Evolutionary conservation across 2,329 filamentous ascomycete species (phyloP).

Genomic region (Venturia asperata): DNA sequence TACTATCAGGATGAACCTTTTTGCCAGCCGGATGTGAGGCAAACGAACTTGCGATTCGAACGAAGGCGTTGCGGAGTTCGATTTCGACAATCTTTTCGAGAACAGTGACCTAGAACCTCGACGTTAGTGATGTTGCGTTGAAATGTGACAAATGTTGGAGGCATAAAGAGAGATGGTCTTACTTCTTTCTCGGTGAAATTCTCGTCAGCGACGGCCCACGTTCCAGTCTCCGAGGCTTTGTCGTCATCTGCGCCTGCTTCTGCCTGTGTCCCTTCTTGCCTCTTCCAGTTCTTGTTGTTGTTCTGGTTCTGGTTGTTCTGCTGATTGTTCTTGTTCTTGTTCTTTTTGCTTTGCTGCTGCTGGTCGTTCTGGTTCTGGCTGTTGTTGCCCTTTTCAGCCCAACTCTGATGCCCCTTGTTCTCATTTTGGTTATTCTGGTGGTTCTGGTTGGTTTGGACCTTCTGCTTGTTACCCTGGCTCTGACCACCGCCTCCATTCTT

Average conservation of each 20-base stretch:
- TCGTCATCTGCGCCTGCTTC: slow-evolving; percentile 5
- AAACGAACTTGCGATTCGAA: not conserved
- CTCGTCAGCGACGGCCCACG: slow-evolving; percentile 13
- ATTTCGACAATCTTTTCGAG: slow-evolving; percentile 10
- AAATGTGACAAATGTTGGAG: not conserved
- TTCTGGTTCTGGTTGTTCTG: not conserved
- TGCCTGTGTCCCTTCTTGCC: slow-evolving; percentile 7
- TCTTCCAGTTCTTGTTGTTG: slow-evolving; percentile 8
- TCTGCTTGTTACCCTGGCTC: slow-evolving; percentile 21
- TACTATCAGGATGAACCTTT: slow-evolving; percentile 16
- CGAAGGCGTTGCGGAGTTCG: slow-evolving; percentile 13
- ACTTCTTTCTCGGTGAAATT: slow-evolving; percentile 16
- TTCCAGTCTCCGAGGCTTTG: not conserved
- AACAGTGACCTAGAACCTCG: not conserved
- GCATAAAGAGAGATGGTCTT: not conserved
- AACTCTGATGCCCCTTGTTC: slow-evolving; percentile 20
- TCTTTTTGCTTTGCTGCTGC: slow-evolving; percentile 6
- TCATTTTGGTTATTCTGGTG: slow-evolving; percentile 22
- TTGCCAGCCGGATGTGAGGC: not conserved
- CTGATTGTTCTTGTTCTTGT: not conserved
- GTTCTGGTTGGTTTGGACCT: slow-evolving; percentile 19
- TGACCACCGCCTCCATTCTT: slow-evolving; percentile 19
- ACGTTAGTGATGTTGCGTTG: not conserved
- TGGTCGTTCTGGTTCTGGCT: not conserved
- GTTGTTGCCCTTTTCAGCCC: slow-evolving; percentile 9